Percentiles rank a stretch among this genome's conserved stretches.
Evolutionary conservation across 108 stramenopile genomes (phyloP).

Genomic region (Pseudonitzschia multiseries): DNA sequence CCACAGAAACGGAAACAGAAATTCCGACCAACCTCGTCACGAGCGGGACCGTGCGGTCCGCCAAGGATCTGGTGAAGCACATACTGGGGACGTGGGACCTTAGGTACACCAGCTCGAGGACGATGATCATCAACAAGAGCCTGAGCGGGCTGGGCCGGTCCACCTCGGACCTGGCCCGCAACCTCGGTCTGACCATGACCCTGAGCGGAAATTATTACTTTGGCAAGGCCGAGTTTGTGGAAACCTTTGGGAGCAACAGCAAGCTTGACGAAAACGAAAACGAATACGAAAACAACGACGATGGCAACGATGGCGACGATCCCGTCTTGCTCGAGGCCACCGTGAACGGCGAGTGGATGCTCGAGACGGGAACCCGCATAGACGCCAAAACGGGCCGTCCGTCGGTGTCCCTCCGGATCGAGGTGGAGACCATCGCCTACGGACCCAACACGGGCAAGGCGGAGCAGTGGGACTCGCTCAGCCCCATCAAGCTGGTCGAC

Average conservation of each 20-base stretch:
- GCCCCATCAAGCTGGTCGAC: conserved; percentile 61
- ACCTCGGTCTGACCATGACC: conserved; percentile 33
- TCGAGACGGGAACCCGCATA: conserved; percentile 22
- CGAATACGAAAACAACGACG: not conserved
- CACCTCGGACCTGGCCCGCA: conserved; percentile 38
- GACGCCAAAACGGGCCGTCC: conserved; percentile 49
- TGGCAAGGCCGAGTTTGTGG: conserved; percentile 28
- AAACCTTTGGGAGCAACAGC: not conserved
- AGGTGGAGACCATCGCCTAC: conserved; percentile 51
- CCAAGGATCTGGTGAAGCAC: conserved; percentile 15
- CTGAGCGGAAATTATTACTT: conserved; percentile 7
- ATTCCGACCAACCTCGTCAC: not conserved
- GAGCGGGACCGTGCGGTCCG: not conserved
- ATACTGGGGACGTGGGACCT: conserved; percentile 58
- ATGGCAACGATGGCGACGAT: not conserved
- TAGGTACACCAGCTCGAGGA: conserved; percentile 56
- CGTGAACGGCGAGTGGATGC: conserved; percentile 60
- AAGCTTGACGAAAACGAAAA: conserved; percentile 7
- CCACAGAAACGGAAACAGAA: conserved; percentile 4
- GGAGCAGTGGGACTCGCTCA: conserved; percentile 59
- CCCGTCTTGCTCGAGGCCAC: conserved; percentile 39
- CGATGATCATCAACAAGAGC: conserved; percentile 65
- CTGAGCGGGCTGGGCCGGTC: conserved; percentile 47
- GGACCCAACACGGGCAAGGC: conserved; percentile 47
- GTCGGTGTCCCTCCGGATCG: conserved; percentile 43